Evolutionary conservation across 139 green algal species (phyloP), one percentile per base, ranked within the genome.

Genomic region (Chlorella sp.): DNA sequence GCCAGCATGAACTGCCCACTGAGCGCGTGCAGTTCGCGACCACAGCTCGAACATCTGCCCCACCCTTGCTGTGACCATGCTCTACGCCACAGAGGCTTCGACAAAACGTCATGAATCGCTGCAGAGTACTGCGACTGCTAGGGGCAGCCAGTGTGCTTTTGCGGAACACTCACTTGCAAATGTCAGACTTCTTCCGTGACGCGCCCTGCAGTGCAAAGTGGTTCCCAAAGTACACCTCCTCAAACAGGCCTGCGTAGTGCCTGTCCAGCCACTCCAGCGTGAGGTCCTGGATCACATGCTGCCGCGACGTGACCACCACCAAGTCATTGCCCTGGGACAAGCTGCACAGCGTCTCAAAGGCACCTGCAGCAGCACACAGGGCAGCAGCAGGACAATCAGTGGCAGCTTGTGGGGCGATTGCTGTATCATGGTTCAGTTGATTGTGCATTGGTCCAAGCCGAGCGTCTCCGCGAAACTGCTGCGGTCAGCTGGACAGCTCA

Each of bases 181-280:
- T 97, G 42, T 97, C 91, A 31, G 81, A 90, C 85, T 98, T 98
- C 50, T 86, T 86, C 20, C 77, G 74, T 24, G 77, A 85, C 0
- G 66, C 72, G 31, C 94, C 94, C 50, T 92, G 75, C 69, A 95
- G 76, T 3, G 94, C 92, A 76, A 89, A 98, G 84, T 98, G 94
- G 80, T 98, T 98, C 29, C 94, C 94, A 89, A 98, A 98, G 82
- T 97, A 93, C 0, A 98, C 90, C 5, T 89, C 75, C 55, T 82
- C 35, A 71, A 95, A 91, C 1, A 94, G 77, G 27, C 84, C 83
- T 1, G 87, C 82, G 70, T 88, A 97, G 74, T 97, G 90, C 5
- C 49, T 27, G 31, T 93, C 82, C 29, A 98, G 76, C 93, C 93
- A 98, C 22, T 91, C 75, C 33, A 95, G 76, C 20, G 93, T 98